Conservation (phyloP, 306 rosid species). For the Echinosophora koreensis region DNA sequence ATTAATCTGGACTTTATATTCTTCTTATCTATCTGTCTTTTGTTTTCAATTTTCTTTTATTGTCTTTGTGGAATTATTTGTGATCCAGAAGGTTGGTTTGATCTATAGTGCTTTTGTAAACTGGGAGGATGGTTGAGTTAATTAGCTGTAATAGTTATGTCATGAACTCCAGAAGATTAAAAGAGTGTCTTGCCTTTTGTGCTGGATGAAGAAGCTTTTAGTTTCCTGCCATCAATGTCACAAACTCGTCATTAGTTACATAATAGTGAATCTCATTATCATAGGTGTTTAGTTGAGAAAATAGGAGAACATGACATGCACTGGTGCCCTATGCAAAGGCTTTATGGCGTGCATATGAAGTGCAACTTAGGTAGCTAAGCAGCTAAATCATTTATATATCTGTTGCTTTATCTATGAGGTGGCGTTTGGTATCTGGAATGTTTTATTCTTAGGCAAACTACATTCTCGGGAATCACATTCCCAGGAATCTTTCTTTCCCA, state of each 20-base stretch:
- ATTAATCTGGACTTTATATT: not conserved
- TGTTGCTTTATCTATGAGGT: conserved; percentile 6
- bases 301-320: not conserved
- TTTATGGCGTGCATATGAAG: conserved; percentile 16
- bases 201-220: no score
- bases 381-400: not conserved
- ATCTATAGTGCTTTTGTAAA: not conserved
- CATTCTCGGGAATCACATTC: no score
- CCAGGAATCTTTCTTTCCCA: no score
- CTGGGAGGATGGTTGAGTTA: not conserved
- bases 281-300: conserved; percentile 33
- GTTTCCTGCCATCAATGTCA: not conserved
- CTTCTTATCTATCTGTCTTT: not conserved
- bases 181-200: no score
- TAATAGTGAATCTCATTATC: conserved; percentile 9
- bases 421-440: no score
- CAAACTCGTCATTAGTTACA: conserved; percentile 21
- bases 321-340: not conserved
- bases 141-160: not conserved
- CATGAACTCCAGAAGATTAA: not conserved
- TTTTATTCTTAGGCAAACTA: no score
- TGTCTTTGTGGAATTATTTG: not conserved
- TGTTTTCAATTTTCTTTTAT: conserved; percentile 7
- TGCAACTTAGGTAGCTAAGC: conserved; percentile 2
- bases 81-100: not conserved